Base-by-base conservation (phyloP, 208 protist genomes). In the Novymonas esmeraldas region DNA sequence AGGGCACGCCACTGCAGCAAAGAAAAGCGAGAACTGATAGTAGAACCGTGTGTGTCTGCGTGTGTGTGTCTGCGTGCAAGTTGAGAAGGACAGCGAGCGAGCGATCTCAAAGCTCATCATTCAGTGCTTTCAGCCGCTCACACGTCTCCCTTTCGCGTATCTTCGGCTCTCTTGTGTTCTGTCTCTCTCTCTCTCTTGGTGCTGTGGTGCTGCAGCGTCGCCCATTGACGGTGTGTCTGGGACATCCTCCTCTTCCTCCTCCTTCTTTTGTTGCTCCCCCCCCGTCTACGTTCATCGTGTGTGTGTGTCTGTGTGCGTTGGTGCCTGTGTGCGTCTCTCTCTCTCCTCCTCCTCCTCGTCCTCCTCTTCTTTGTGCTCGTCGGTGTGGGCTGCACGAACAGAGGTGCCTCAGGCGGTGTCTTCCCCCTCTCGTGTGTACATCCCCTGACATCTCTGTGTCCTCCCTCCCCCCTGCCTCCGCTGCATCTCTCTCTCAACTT, bases 241-340 rank as follows among this genome's bases (percentile, higher is more conserved):
- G 14, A 10, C n/a, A 18, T 48, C 51, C 52, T 45, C 49, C 18
- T 36, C 34, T 33, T 60, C 36, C 31, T 44, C 46, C 28, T 51
- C 26, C 77, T 51, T 69, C 48, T 55, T n/a, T 64, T 70, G 29
- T 20, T 9, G 6, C 5, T 28, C 50, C 14, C 20, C 1, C 26
- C 1, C 29, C 29, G 11, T 63, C 22, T 50, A 10, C 11, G 6
- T 58, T 45, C 52, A 16, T 45, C 38, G 13, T 22, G 18, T 52
- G 18, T 28, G 26, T 56, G 22, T 65, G 24, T 48, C 31, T 62
- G 42, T 48, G 44, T 48, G 44, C 22, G 44, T 48, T n/a, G n/a
- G n/a, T n/a, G 44, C 22, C 16, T 64, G 14, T 36, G 38, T 38
- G 4, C 5, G 18, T 62, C 6, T 64, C 41, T 33, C 6, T 20